These are phyloP conservation scores for Ilex aquifolium DNA, from an alignment of 257 asterid genomes.

Conservation along the genomic window DNA sequence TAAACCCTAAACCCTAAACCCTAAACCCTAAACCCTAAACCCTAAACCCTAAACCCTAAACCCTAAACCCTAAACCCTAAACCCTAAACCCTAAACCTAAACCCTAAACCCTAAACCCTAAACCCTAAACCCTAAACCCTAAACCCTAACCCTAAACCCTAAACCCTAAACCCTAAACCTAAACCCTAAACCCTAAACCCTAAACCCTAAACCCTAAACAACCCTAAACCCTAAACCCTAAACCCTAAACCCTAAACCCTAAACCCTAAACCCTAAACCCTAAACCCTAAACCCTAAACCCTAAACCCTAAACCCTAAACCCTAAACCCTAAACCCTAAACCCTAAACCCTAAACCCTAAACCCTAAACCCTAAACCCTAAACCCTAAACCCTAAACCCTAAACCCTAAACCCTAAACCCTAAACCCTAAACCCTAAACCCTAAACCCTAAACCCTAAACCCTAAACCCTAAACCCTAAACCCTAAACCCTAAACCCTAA, in stretches of 20 bases:
- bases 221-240: constrained; percentile 18
- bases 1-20: constrained; percentile 14
- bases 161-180: constrained; percentile 16
- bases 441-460: constrained; percentile 17
- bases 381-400: constrained; percentile 14
- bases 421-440: constrained; percentile 9
- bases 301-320: constrained; percentile 16
- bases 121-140: constrained; percentile 20
- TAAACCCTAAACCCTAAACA: constrained; percentile 19
- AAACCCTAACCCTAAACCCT: constrained; percentile 24
- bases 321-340: constrained; percentile 21
- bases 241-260: constrained; percentile 21
- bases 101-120: constrained; percentile 20
- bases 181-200: constrained; percentile 18
- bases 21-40: constrained; percentile 12
- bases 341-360: constrained; percentile 16
- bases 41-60: constrained; percentile 23
- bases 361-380: constrained; percentile 21
- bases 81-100: constrained; percentile 27
- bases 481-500: constrained; percentile 14
- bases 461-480: constrained; percentile 16
- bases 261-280: constrained; percentile 21
- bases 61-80: constrained; percentile 24
- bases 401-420: constrained; percentile 7
- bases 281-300: constrained; percentile 20